phyloP scores from a whole-genome alignment of 148 eudicot species.

The Rhododendron ovatum region DNA sequence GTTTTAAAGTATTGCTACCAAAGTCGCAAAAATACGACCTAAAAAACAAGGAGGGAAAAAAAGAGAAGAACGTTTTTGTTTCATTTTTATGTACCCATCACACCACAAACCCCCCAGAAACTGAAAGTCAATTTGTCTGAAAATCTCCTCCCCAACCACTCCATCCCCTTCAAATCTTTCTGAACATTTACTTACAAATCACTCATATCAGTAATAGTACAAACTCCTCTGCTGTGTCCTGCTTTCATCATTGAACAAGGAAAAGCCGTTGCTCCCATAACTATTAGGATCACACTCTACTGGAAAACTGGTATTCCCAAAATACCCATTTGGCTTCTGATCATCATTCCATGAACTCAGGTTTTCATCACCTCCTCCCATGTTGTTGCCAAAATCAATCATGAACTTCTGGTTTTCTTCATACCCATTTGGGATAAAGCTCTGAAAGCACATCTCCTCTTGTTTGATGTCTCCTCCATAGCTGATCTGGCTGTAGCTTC shows the following conservation, averaged over 20 bases:
- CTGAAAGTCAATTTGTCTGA: conserved; percentile 4
- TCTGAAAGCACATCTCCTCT: conserved; percentile 22
- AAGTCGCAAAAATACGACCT: too few relatives aligned
- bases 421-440: conserved; percentile 6
- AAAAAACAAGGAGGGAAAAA: neutral
- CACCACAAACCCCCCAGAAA: conserved; percentile 13
- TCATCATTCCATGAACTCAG: neutral
- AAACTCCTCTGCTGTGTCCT: conserved; percentile 20
- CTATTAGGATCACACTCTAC: conserved; percentile 20
- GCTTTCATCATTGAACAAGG: conserved; percentile 27
- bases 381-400: conserved; percentile 22
- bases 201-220: conserved; percentile 16
- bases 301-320: conserved; percentile 16
- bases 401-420: conserved; percentile 24
- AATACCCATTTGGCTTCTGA: conserved; percentile 16
- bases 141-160: neutral
- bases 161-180: conserved; percentile 20
- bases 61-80: neutral
- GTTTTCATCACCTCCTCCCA: neutral
- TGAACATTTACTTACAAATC: conserved; percentile 13
- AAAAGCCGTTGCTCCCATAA: conserved; percentile 1
- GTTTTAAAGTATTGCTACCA: too few relatives aligned
- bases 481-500: conserved; percentile 29
- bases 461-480: conserved; percentile 26
- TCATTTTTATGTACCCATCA: neutral